Evolutionary conservation across 208 protist genomes (phyloP).

Genomic region (Phytomonas sp.): DNA sequence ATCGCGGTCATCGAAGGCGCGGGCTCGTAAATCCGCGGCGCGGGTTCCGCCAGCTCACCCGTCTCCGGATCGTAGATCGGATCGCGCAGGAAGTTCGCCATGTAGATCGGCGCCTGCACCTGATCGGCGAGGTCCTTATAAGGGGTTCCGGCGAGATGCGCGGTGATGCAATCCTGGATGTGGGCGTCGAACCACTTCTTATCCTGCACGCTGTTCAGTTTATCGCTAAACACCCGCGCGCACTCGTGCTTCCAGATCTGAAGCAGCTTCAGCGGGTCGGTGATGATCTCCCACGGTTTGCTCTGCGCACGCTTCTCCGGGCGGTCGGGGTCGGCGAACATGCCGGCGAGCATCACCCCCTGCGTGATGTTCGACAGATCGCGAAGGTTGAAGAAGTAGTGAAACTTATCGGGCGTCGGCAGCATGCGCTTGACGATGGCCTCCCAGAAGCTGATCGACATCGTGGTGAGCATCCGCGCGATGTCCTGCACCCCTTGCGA

Average conservation of each 20-base stretch:
- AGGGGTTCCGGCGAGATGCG: constrained; percentile 65
- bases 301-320: constrained; percentile 83
- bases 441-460: constrained; percentile 92
- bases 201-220: constrained; percentile 92
- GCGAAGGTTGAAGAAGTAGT: constrained; percentile 98
- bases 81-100: constrained; percentile 93
- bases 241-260: constrained; percentile 97
- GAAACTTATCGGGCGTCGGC: constrained; percentile 96
- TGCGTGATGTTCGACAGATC: constrained; percentile 95
- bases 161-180: constrained; percentile 75
- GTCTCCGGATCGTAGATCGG: constrained; percentile 86
- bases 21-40: constrained; percentile 93
- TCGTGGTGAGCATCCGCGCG: constrained; percentile 82
- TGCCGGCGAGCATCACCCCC: constrained; percentile 89
- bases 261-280: constrained; percentile 73
- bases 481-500: constrained; percentile 77
- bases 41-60: constrained; percentile 81
- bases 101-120: constrained; percentile 80
- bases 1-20: constrained; percentile 81
- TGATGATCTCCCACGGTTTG: constrained; percentile 78
- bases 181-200: constrained; percentile 94
- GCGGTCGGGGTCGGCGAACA: constrained; percentile 78
- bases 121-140: constrained; percentile 79
- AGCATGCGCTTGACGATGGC: constrained; percentile 90
- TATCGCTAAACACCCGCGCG: constrained; percentile 95